Conservation (phyloP, 75 land plant genomes). For the Pseudotsuga menziesii region DNA sequence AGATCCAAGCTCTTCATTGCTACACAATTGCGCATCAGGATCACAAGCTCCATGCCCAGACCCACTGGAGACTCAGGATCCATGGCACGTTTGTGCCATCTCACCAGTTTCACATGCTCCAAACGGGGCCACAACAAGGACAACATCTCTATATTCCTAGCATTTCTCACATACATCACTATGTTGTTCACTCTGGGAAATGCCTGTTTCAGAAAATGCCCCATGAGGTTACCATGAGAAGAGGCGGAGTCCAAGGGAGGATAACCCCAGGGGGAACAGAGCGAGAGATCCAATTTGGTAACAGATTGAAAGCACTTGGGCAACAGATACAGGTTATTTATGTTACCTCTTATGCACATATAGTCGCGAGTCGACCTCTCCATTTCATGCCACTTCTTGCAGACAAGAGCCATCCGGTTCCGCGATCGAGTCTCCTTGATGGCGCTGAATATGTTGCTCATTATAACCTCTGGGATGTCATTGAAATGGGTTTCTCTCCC, state of each 20-base stretch:
- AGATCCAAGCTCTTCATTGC: constrained; percentile 36
- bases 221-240: no score
- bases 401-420: constrained; percentile 51
- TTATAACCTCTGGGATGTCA: constrained; percentile 3
- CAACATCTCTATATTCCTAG: constrained; percentile 37
- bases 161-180: constrained; percentile 55
- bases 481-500: background rate
- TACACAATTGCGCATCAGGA: constrained; percentile 26
- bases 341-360: constrained; percentile 75
- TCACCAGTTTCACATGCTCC: constrained; percentile 48
- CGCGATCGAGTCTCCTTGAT: constrained; percentile 11
- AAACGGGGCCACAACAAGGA: constrained; percentile 50
- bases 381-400: constrained; percentile 42
- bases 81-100: constrained; percentile 62
- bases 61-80: background rate
- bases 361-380: constrained; percentile 68
- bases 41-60: constrained; percentile 34
- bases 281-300: constrained; percentile 65
- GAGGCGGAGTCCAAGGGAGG: constrained; percentile 27
- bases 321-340: constrained; percentile 35
- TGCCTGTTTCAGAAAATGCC: no score
- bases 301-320: constrained; percentile 57
- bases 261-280: constrained; percentile 90
- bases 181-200: constrained; percentile 58
- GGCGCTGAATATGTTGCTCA: background rate